These are phyloP conservation scores for Cladophialophora immunda DNA, from an alignment of 2,329 filamentous ascomycete species.

Conservation along the genomic window DNA sequence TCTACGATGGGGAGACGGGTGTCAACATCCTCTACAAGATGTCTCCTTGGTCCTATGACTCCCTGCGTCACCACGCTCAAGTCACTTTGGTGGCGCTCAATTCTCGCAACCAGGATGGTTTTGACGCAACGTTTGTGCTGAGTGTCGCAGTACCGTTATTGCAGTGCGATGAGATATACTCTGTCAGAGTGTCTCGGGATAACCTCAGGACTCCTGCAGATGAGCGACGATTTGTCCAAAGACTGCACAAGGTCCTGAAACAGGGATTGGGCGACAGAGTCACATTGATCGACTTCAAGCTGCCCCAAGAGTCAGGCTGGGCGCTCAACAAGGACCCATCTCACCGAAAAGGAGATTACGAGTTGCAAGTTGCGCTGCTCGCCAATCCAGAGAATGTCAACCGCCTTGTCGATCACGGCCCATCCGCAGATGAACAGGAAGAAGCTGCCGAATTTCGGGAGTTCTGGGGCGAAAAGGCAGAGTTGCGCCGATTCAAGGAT, in stretches of 20 bases:
- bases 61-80: conserved; percentile 77
- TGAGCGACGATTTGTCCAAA: conserved; percentile 45
- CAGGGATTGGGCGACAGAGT: conserved; percentile 80
- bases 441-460: conserved; percentile 82
- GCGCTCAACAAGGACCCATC: conserved; percentile 48
- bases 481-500: conserved; percentile 92
- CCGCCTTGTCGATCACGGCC: conserved; percentile 86
- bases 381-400: conserved; percentile 76
- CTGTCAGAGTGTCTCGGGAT: conserved; percentile 40
- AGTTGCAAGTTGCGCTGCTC: conserved; percentile 71
- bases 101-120: conserved; percentile 78
- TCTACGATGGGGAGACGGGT: conserved; percentile 78
- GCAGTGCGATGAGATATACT: conserved; percentile 64
- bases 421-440: conserved; percentile 82
- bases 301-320: conserved; percentile 53
- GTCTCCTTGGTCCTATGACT: conserved; percentile 80
- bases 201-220: conserved; percentile 20
- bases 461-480: conserved; percentile 95
- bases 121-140: conserved; percentile 82
- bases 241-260: conserved; percentile 70
- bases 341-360: conserved; percentile 43
- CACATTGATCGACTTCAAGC: conserved; percentile 69
- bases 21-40: conserved; percentile 92
- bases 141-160: conserved; percentile 61
- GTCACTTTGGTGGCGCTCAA: conserved; percentile 78